These are phyloP conservation scores for Stylosanthes scabra DNA, from an alignment of 331 rosid genomes.

Conservation along the genomic window DNA sequence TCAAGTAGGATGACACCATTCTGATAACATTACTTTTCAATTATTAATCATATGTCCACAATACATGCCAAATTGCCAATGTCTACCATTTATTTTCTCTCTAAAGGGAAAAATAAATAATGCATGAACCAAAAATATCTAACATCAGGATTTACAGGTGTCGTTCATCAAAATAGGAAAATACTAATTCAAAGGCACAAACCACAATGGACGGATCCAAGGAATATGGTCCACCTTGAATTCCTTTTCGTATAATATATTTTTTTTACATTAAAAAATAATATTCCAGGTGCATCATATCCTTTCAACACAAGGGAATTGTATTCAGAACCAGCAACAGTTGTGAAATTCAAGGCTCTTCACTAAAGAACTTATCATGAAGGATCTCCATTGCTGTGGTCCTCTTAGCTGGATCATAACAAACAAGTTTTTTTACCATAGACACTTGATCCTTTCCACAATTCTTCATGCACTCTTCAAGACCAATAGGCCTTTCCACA, in stretches of 20 bases:
- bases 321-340: background rate
- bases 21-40: slow-evolving; percentile 8
- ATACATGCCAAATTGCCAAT: background rate
- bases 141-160: slow-evolving; percentile 20
- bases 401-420: slow-evolving; percentile 78
- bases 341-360: slow-evolving; percentile 54
- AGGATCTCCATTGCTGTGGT: slow-evolving; percentile 75
- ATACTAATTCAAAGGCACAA: slow-evolving; percentile 17
- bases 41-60: background rate
- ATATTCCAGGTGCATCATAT: slow-evolving; percentile 22
- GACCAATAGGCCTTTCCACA: slow-evolving; percentile 69
- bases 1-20: background rate
- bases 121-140: background rate
- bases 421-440: slow-evolving; percentile 61
- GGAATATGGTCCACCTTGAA: slow-evolving; percentile 25
- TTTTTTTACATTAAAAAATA: background rate
- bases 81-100: background rate
- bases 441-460: slow-evolving; percentile 59
- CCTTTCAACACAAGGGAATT: background rate
- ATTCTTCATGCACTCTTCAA: slow-evolving; percentile 62
- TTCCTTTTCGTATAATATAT: slow-evolving; percentile 2
- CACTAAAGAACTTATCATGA: slow-evolving; percentile 70
- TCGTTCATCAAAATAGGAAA: slow-evolving; percentile 19
- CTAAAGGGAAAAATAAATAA: background rate
- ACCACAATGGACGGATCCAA: slow-evolving; percentile 16